Base-by-base conservation (phyloP, 805 yeast genomes). In the Tetrapisispora fleetii region DNA sequence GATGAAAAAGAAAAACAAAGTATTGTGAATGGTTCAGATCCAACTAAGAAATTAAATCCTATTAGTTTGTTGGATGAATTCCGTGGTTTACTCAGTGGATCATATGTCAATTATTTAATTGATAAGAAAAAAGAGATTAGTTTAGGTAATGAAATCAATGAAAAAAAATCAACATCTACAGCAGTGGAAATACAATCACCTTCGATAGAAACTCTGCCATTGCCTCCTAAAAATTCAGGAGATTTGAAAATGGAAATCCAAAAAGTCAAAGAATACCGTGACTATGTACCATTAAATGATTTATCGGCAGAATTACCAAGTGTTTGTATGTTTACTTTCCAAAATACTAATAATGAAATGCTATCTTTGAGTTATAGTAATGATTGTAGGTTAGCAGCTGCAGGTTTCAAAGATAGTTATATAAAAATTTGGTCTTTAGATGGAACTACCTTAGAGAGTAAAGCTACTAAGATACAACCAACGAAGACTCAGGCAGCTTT, bases 301-400 rank as follows among this genome's bases (percentile, higher is more conserved):
- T 67, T 77, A 32, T 96, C 85, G 48, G 84, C 95, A 4, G 73
- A 88, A 21, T 78, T 91, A 24, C 99, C 99, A 21, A 85, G 95
- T 49, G 95, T 91, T 35, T 93, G 98, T 67, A 87, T 91, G 95
- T 93, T 93, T 71, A 91, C 98, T 1, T 90, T 93, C 70, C 99
- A 93, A 72, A 93, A 93, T 67, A 86, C 97, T 11, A 83, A 87
- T 62, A 83, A 84, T 54, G 95, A 85, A 52, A 71, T 93, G 75
- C 85, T 95, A n/a, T 79, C 89, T 45, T 63, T 91, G 43, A 85
- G 82, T 53, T 91, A 91, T 70, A 88, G 91, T 58, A 85, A 83
- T 47, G 97, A 91, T 65, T 80, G 91, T 17, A 80, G 90, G 21
- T 59, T 89, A 53, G 83, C 87, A 30, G 97, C 97, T 2, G 96